Conservation (phyloP, 2,329 filamentous ascomycete genomes). For the Colletotrichum camelliae region DNA sequence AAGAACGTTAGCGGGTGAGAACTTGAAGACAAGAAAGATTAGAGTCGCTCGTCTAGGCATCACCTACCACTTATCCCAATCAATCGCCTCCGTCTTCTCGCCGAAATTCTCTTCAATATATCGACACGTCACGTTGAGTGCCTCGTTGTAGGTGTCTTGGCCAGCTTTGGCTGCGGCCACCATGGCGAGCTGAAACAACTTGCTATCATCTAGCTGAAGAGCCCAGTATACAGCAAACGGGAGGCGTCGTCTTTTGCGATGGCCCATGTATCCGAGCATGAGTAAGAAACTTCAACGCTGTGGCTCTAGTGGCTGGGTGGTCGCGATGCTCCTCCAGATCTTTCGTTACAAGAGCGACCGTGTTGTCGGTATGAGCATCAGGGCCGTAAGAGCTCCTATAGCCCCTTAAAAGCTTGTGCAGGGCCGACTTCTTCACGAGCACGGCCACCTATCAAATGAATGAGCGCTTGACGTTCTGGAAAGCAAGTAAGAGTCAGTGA, state of each 20-base stretch:
- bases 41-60: neutral
- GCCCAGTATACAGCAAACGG: neutral
- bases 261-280: neutral
- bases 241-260: neutral
- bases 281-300: neutral
- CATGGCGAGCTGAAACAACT: neutral
- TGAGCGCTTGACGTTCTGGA: neutral
- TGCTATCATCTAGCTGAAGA: neutral
- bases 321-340: neutral
- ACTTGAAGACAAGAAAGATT: neutral
- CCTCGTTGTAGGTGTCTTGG: neutral
- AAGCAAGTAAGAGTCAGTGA: neutral
- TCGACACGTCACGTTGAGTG: neutral
- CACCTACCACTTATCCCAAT: neutral
- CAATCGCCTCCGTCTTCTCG: neutral
- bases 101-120: neutral
- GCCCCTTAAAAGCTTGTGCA: neutral
- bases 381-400: neutral
- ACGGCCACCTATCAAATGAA: neutral
- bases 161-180: neutral
- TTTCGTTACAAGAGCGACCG: neutral
- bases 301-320: accelerated
- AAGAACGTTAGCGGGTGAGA: too few relatives aligned
- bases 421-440: neutral
- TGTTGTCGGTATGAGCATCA: neutral